These are phyloP conservation scores for Cubamyces lactineus DNA, from an alignment of 768 basidiomycete species.

Conservation along the genomic window DNA sequence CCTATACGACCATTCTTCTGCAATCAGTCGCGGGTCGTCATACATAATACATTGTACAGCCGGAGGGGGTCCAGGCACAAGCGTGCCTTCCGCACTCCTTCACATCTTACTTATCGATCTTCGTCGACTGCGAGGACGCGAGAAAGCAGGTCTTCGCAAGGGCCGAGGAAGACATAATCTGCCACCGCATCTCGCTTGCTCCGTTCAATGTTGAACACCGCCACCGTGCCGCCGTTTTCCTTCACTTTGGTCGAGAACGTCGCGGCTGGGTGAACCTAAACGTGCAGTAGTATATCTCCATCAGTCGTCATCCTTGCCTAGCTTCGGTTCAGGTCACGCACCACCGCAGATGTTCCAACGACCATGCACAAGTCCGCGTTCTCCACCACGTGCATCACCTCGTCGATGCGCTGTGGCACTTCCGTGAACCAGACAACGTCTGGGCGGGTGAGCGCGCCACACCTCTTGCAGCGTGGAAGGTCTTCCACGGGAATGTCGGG, in stretches of 20 bases:
- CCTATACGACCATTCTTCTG: no score
- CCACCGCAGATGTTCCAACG: constrained; percentile 42
- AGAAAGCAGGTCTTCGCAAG: constrained; percentile 51
- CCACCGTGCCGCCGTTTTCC: constrained; percentile 38
- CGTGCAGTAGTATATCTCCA: not conserved
- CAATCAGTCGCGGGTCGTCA: no score
- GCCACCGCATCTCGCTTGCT: constrained; percentile 41
- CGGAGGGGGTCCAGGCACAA: no score
- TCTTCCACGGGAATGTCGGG: constrained; percentile 29
- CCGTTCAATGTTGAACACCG: constrained; percentile 40
- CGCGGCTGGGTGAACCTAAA: constrained; percentile 41
- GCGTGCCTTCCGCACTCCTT: no score
- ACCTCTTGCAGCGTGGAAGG: constrained; percentile 37
- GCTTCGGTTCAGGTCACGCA: constrained; percentile 15
- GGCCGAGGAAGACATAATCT: constrained; percentile 53
- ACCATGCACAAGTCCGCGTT: constrained; percentile 39
- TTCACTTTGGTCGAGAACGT: constrained; percentile 30
- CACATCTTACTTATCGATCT: not conserved
- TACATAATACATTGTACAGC: no score
- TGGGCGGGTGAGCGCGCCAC: constrained; percentile 38
- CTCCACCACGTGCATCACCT: constrained; percentile 32
- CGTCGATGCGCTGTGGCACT: constrained; percentile 31
- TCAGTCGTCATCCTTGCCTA: not conserved
- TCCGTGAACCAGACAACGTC: constrained; percentile 47
- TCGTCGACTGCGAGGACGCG: constrained; percentile 41